Base-by-base conservation (phyloP, 2,329 filamentous ascomycete genomes). In the Neonectria sp. region DNA sequence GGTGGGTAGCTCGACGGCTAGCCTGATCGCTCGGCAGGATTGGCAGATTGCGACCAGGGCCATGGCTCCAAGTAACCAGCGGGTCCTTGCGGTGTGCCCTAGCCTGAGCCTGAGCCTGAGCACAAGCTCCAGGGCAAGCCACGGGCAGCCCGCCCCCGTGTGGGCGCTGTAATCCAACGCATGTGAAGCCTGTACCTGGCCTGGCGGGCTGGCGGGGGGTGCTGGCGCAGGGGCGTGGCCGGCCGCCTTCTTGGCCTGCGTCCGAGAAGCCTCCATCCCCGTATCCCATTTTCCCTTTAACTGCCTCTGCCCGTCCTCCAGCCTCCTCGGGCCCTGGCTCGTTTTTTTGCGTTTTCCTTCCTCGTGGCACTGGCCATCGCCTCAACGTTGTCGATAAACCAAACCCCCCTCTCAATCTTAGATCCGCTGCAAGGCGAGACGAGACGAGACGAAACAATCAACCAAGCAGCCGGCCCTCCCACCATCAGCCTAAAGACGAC, bases 11-110 rank as follows among this genome's bases (percentile, higher is more conserved):
- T 68, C 63, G 55, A 61, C 63, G 17, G 56, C 71, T 73, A 73
- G 70, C 68, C 72, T 76, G 74, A 76, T 76, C 74, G 71, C 70
- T 73, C 68, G 71, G 69, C 67, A 67, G 68, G 65, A 71, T 76
- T 73, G 72, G 73, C 72, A 76, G 73, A 76, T 76, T 76, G 71
- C 71, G 63, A 70, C 71, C 51, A 48, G 68, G 53, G 13, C 13
- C 13, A 37, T 17, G 35, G 35, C 35, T 17, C 17, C 35, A 37
- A 33, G 31, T 33, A 33, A 11, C 35, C 53, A 56, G 53, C 31
- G 29, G 29, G n/a, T 40, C n/a, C n/a, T 57, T n/a, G 27, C 55
- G 13, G 25, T 51, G 25, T 15, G 27, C 17, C 48, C 48, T 27
- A 27, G 8, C 5, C 8, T 15, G 8, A 12, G 12, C 21, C 8